These are phyloP conservation scores for Globisporangium carolinianum DNA, from an alignment of 352 stramenopile genomes.

Conservation along the genomic window DNA sequence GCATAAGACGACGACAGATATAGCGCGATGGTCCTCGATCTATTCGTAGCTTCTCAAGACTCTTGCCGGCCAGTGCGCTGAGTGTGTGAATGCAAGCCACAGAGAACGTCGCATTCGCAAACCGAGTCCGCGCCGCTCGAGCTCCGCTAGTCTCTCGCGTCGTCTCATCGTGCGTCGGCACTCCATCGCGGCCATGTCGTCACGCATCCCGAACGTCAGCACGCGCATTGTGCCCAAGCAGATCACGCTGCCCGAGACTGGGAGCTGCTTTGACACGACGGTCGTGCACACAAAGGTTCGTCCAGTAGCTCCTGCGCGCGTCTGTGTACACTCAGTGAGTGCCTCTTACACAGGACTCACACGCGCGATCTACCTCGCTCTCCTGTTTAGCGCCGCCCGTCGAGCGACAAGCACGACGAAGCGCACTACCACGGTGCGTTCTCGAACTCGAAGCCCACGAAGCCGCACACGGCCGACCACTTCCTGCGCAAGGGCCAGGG, in stretches of 20 bases:
- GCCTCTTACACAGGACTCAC: not conserved
- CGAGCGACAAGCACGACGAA: constrained; percentile 70
- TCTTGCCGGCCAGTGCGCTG: no score
- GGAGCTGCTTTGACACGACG: constrained; percentile 94
- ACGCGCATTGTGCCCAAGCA: constrained; percentile 77
- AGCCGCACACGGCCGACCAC: constrained; percentile 72
- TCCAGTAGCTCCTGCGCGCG: not conserved
- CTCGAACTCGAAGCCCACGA: constrained; percentile 86
- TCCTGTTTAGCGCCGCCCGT: constrained; percentile 38
- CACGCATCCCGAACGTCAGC: constrained; percentile 77
- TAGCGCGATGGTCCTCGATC: no score
- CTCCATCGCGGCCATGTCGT: constrained; percentile 24
- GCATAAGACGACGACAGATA: no score
- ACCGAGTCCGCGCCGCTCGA: no score
- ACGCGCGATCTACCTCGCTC: not conserved
- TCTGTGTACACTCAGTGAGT: not conserved
- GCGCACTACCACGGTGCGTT: constrained; percentile 77
- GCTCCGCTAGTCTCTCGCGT: no score
- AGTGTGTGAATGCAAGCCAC: no score
- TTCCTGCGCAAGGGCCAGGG: constrained; percentile 91
- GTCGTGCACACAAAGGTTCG: constrained; percentile 42
- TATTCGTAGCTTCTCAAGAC: no score
- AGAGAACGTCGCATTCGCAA: no score
- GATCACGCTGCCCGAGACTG: constrained; percentile 81
- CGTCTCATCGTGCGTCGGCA: not conserved